Percentiles rank a stretch among this genome's conserved stretches.
These are phyloP conservation scores for Pseudonitzschia multiseries DNA, from an alignment of 108 stramenopile species.

Conservation along the genomic window DNA sequence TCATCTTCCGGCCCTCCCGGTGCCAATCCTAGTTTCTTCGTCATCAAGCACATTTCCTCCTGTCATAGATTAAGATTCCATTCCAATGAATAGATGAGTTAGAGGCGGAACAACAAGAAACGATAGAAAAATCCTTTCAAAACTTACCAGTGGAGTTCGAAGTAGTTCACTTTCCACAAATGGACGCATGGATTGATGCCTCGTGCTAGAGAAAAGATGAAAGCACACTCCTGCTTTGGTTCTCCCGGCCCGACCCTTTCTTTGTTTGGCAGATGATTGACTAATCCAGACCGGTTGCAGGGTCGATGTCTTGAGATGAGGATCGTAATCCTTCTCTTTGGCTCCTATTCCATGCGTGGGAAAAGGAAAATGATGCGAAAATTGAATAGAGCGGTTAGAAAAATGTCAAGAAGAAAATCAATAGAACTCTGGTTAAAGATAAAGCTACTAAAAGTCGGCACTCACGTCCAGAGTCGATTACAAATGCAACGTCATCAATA, in stretches of 20 bases:
- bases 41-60: conserved; percentile 73
- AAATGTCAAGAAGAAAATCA: too few relatives aligned
- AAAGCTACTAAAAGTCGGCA: neutral
- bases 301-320: conserved; percentile 73
- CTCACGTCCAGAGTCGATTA: conserved; percentile 54
- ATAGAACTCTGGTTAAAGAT: neutral
- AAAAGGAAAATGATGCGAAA: neutral
- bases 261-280: conserved; percentile 82
- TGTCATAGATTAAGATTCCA: neutral
- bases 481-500: conserved; percentile 91
- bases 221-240: conserved; percentile 80
- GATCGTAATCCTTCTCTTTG: conserved; percentile 94
- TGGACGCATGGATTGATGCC: conserved; percentile 53
- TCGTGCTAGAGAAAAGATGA: conserved; percentile 65
- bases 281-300: conserved; percentile 83
- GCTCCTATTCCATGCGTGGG: conserved; percentile 18
- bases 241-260: conserved; percentile 81
- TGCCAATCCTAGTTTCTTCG: conserved; percentile 64
- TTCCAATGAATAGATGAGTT: neutral
- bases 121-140: neutral
- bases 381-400: too few relatives aligned
- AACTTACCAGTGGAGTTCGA: conserved; percentile 54
- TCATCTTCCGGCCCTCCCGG: conserved; percentile 63
- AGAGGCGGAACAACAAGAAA: neutral
- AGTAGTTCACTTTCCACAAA: conserved; percentile 78